Base-by-base conservation (phyloP, 306 rosid genomes). In the Ziziphus jujuba region DNA sequence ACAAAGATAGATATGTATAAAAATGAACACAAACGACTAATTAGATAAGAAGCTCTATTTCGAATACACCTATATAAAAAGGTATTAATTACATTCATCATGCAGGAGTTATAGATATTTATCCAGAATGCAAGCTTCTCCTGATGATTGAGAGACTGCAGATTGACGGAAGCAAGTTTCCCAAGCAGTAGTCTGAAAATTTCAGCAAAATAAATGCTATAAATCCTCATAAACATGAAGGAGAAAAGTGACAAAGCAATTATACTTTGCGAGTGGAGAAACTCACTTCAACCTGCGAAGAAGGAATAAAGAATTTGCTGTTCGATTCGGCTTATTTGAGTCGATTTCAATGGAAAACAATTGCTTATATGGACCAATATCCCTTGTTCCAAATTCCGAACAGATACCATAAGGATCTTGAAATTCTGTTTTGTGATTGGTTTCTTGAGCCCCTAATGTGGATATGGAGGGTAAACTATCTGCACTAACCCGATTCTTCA, bases 101-200 rank as follows among this genome's bases (percentile, higher is more conserved):
- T 83, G 86, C 97, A 90, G 31, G 99, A 86, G 82, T 93, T 93
- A 72, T 90, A 90, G 66, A 82, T 79, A 84, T 93, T 93, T 79
- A 93, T 90, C 97, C 99, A 93, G 77, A 93, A 93, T 2, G 99
- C 97, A 63, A 93, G 96, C 79, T 93, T 90, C 83, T 90, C 96
- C 74, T 90, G 99, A 74, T 87, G 95, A 19, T 74, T 80, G 65
- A 86, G 99, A 48, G 59, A 76, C 70, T 82, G 80, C 60, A 93
- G 75, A 73, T 84, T 86, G 75, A 83, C 95, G 35, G 90, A 75
- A 50, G 87, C 87, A 73, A 93, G 87, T 84, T 86, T 90, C 74
- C 91, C 83, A 1, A 88, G 76, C 28, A 90, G 89, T 70, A 88
- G 71, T 76, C 99, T 93, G 89, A 77, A 55, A 71, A 51, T 79